Base-by-base conservation (phyloP, 495 filamentous ascomycete species). In the Penicillium pulvis region DNA sequence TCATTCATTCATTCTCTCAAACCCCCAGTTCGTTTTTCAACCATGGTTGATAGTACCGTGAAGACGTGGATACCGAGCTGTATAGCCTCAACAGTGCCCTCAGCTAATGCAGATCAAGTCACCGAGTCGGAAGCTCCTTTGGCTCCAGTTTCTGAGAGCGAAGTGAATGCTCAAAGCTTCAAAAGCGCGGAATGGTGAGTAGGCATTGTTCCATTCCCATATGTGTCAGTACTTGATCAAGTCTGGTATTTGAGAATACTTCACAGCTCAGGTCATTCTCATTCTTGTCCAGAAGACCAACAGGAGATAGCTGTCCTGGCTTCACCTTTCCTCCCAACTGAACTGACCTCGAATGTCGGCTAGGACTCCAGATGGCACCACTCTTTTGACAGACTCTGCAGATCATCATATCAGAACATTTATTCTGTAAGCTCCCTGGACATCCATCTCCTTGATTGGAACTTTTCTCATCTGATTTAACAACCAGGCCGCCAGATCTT, bases 321-420 rank as follows among this genome's bases (percentile, higher is more conserved):
- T 28, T 11, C 7, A 14, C 4, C 17, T 9, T 19, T 28, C 16
- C 19, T 28, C 39, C 23, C 12, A 10, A 28, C 47, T 14, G 4
- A 16, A 8, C 23, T 30, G 26, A 49, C 14, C 4, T 10, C 26
- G 17, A 49, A n/a, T 30, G 14, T 12, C 12, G 2, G 14, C 33
- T 9, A 85, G 86, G 87, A 85, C 90, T 7, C 85, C 90, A 47
- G 93, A 97, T 67, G 91, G 93, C 16, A 94, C 91, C 10, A 85
- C 84, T 7, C 73, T 97, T 48, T 67, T 98, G 64, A 89, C 92
- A n/a, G 81, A 83, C 26, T 87, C 81, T 41, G 85, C 84, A 7
- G 81, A 90, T 57, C 85, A 92, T 62, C 77, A 74, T 48, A 78
- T 95, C 43, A 79, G 84, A 51, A 84, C 86, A 12, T 94, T 86